Percentiles rank a stretch among this genome's conserved stretches.
Conservation (phyloP, 345 rosid species). For the Cochlearia excelsa region DNA sequence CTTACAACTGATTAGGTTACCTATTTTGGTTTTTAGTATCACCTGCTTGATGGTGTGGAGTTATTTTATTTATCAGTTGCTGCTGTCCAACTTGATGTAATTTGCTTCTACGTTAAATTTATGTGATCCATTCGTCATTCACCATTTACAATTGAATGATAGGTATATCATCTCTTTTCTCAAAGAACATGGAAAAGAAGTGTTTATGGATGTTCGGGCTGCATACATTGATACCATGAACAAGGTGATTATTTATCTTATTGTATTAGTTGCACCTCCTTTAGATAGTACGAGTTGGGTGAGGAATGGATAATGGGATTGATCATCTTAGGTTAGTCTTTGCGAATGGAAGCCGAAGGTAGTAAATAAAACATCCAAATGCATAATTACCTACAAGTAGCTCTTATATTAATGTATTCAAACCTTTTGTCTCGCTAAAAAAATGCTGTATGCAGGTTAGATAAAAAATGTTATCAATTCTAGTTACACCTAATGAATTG, state of each 20-base stretch:
- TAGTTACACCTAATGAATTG: constrained; percentile 17
- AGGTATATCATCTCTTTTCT: constrained; percentile 85
- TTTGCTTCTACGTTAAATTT: constrained; percentile 10
- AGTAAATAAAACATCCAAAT: constrained; percentile 6
- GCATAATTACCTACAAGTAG: constrained; percentile 12
- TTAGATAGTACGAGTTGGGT: constrained; percentile 3
- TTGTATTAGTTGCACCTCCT: constrained; percentile 4
- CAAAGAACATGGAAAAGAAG: constrained; percentile 92
- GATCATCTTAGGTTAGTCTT: constrained; percentile 6
- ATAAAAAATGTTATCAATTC: constrained; percentile 4
- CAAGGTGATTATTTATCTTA: constrained; percentile 56
- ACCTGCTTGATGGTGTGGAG: constrained; percentile 1
- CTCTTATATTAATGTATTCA: constrained; percentile 2
- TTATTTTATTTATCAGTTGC: constrained; percentile 13
- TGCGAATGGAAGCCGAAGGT: neutral
- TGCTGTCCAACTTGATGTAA: constrained; percentile 19
- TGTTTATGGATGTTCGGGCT: constrained; percentile 80
- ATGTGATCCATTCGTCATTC: constrained; percentile 8
- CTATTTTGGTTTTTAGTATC: neutral
- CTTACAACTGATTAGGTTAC: constrained; percentile 9
- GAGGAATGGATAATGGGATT: constrained; percentile 11
- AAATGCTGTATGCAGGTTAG: constrained; percentile 17
- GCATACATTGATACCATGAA: constrained; percentile 97
- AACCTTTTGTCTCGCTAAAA: constrained; percentile 14
- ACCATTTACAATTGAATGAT: constrained; percentile 22